phyloP scores from a whole-genome alignment of 345 rosid genomes.

The Arabis alpina region DNA sequence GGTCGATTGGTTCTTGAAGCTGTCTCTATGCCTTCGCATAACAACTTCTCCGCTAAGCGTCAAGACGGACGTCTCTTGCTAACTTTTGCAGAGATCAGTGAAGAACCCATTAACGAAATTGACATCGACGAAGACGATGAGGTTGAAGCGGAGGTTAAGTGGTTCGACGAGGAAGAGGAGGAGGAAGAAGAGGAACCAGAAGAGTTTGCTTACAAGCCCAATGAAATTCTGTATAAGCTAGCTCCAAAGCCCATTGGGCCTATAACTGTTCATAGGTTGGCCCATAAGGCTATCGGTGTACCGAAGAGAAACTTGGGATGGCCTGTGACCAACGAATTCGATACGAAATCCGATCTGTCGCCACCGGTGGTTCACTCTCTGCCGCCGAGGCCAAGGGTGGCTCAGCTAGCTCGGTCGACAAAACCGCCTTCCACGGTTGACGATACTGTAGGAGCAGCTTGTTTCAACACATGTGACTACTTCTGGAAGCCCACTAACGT shows the following conservation, averaged over 20 bases:
- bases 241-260: conserved; percentile 57
- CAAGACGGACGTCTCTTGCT: conserved; percentile 90
- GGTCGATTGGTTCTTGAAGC: conserved; percentile 94
- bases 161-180: conserved; percentile 33
- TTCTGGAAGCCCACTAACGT: conserved; percentile 45
- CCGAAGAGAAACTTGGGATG: conserved; percentile 57
- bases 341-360: conserved; percentile 36
- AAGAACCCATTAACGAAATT: neutral
- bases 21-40: conserved; percentile 70
- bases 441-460: conserved; percentile 39
- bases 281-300: conserved; percentile 57
- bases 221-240: conserved; percentile 47
- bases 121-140: conserved; percentile 36
- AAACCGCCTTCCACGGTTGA: conserved; percentile 38
- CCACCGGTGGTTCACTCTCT: conserved; percentile 59
- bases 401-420: conserved; percentile 45
- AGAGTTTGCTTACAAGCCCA: conserved; percentile 48
- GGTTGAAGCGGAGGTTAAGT: conserved; percentile 31
- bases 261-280: conserved; percentile 58
- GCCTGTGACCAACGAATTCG: conserved; percentile 39
- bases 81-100: conserved; percentile 46
- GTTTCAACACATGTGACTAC: conserved; percentile 71
- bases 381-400: conserved; percentile 57
- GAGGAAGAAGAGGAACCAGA: conserved; percentile 31
- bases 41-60: conserved; percentile 77